Conservation (phyloP, 140 eudicot genomes). For the Cichorium intybus region DNA sequence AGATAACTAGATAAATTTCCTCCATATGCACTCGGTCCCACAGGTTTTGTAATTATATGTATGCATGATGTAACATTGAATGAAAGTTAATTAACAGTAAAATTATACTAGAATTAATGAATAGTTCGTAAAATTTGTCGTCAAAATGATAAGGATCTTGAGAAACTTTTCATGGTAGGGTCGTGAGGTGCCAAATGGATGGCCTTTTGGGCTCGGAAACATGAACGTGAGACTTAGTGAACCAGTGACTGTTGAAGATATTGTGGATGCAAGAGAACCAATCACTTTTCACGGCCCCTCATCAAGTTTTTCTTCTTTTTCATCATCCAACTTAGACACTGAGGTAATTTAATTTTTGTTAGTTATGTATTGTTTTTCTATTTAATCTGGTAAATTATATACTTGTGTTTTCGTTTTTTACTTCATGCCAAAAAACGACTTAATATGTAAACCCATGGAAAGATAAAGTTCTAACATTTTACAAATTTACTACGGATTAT, state of each 20-base stretch:
- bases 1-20: background rate
- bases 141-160: constrained; percentile 5
- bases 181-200: constrained; percentile 49
- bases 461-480: background rate
- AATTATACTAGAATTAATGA: background rate
- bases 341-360: constrained; percentile 41
- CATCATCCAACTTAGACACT: constrained; percentile 78
- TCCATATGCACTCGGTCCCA: background rate
- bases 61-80: background rate
- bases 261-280: constrained; percentile 23
- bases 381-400: background rate
- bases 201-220: constrained; percentile 83
- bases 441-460: no score
- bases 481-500: background rate
- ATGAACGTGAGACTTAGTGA: constrained; percentile 44
- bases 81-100: background rate
- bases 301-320: constrained; percentile 65
- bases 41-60: background rate
- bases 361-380: background rate
- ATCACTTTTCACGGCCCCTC: constrained; percentile 41
- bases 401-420: background rate
- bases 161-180: constrained; percentile 26
- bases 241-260: constrained; percentile 26
- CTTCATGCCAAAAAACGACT: background rate
- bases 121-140: background rate